Conservation (phyloP, 2,329 filamentous ascomycete genomes). For the Eutypa lata region DNA sequence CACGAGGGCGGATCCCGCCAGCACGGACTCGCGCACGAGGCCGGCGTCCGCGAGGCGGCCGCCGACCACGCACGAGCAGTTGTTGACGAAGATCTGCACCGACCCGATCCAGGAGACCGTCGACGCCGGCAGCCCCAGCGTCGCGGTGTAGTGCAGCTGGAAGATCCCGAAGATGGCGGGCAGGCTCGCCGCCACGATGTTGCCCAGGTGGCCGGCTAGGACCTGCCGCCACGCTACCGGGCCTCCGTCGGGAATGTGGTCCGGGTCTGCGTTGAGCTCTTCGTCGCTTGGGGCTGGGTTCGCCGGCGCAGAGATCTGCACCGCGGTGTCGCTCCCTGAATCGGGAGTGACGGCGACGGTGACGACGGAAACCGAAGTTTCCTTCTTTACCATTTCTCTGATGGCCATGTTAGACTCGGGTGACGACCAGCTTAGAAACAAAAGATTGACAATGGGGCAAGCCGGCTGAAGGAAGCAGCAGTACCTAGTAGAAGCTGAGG, state of each 20-base stretch:
- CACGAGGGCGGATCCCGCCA: conserved; percentile 34
- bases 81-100: conserved; percentile 35
- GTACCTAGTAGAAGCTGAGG: too few relatives aligned
- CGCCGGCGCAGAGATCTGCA: background rate
- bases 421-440: background rate
- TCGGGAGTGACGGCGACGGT: background rate
- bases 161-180: conserved; percentile 46
- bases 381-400: background rate
- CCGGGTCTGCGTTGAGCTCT: background rate
- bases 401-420: background rate
- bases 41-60: conserved; percentile 31
- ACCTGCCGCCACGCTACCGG: conserved; percentile 49
- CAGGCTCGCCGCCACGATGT: conserved; percentile 49
- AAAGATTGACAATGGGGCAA: background rate
- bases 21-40: conserved; percentile 26
- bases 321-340: background rate
- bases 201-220: conserved; percentile 41
- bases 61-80: conserved; percentile 26
- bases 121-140: conserved; percentile 28
- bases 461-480: background rate
- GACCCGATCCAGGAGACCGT: conserved; percentile 45
- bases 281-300: background rate
- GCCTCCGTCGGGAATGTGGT: conserved; percentile 42
- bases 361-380: background rate
- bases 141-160: conserved; percentile 41